Base-by-base conservation (phyloP, 306 rosid genomes). In the Malus asiatica region DNA sequence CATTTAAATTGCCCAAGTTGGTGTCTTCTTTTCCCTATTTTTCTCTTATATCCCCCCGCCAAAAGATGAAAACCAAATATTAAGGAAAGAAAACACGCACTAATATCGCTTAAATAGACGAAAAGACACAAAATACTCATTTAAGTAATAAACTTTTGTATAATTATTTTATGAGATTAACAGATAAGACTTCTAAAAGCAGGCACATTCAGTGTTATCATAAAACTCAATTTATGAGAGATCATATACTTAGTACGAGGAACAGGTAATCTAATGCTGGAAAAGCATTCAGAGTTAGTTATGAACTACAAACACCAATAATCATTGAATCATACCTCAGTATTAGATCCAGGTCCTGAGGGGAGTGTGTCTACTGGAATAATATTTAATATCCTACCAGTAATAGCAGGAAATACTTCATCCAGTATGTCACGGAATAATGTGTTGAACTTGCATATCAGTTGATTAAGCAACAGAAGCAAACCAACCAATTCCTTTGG, bases 361-460 rank as follows among this genome's bases (percentile, higher is more conserved):
- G 90, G 97, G 66, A 95, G 82, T 75, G 79, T 86, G 65, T 95
- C 96, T 74, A 88, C 87, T 32, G 97, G 92, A 46, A 92, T 87
- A 77, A 90, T 77, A 74, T 83, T 89, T 68, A 95, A 89, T 79
- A 90, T 87, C 84, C 93, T 77, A 77, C 87, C 85, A 79, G 88
- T 89, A 58, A 95, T 87, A 62, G 89, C 85, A 44, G 97, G 97
- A 89, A 90, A 95, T 73, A 90, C 83, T 80, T 89, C 91, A 53
- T 90, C 96, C 93, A 95, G 82, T 73, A 95, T 95, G 86, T 84
- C 92, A 70, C 19, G 82, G 76, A 95, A 86, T 70, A 46, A 82
- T 45, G 87, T 86, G 82, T 68, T 89, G 92, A 95, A 92, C 89
- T 95, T 95, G 90, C 97, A 95, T 78, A 92, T 95, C 61, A 92